These are phyloP conservation scores for Chimonanthus praecox DNA, from an alignment of 164 flowering plant species.

Conservation along the genomic window DNA sequence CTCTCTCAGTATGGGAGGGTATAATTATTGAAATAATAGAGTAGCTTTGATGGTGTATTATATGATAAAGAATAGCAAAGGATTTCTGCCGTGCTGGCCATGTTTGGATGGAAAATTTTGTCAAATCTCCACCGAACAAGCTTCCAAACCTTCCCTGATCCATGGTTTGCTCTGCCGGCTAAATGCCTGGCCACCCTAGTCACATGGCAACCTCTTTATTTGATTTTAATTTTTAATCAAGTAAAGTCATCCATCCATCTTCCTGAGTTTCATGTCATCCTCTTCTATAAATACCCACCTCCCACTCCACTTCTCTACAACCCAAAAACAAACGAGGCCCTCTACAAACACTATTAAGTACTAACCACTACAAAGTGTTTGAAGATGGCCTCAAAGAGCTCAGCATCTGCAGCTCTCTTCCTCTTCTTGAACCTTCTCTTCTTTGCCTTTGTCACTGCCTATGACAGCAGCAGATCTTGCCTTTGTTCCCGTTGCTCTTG, in stretches of 20 bases:
- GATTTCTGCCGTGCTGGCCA: not conserved
- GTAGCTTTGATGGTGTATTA: not conserved
- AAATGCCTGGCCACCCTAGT: conserved; percentile 5
- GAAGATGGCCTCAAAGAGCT: conserved; percentile 44
- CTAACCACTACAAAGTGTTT: not conserved
- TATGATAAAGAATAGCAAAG: not conserved
- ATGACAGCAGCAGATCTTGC: not conserved
- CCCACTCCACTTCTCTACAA: not conserved
- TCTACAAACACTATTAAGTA: not conserved
- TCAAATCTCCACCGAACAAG: not conserved
- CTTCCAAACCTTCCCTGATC: not conserved
- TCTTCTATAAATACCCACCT: conserved; percentile 14
- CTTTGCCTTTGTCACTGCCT: conserved; percentile 42
- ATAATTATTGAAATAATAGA: too few relatives aligned
- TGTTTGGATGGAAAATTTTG: not conserved
- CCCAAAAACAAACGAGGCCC: not conserved
- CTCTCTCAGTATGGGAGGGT: too few relatives aligned
- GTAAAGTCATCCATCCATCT: not conserved
- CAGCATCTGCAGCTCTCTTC: conserved; percentile 33
- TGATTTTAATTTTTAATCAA: not conserved
- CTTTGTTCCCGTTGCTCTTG: not conserved
- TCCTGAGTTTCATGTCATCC: not conserved
- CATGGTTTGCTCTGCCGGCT: conserved; percentile 6
- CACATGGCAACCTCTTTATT: conserved; percentile 2
- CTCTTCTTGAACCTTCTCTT: conserved; percentile 54